Evolutionary conservation across 192 early-diverging fungal species (phyloP).

Genomic region (Chytriomyces confervae): DNA sequence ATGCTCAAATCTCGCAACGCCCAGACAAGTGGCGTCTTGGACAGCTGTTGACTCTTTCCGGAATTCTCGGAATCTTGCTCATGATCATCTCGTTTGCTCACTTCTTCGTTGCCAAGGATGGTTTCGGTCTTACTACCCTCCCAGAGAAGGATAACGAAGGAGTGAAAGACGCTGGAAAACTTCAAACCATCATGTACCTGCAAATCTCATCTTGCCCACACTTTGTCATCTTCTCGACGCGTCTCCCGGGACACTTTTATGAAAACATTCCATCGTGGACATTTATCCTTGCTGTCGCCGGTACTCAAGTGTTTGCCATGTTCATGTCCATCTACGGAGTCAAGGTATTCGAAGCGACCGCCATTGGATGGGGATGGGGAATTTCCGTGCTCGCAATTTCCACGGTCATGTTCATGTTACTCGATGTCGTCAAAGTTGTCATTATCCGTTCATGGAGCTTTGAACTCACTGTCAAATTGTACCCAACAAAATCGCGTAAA

Average conservation of each 20-base stretch:
- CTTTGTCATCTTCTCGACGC: conserved; percentile 97
- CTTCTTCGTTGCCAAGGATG: conserved; percentile 78
- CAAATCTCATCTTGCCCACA: conserved; percentile 92
- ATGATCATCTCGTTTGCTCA: conserved; percentile 80
- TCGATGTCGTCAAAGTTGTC: conserved; percentile 90
- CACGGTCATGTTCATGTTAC: conserved; percentile 79
- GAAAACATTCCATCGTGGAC: conserved; percentile 79
- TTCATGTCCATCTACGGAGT: conserved; percentile 83
- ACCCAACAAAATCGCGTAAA: conserved; percentile 72
- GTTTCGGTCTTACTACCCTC: conserved; percentile 19
- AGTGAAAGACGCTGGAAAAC: conserved; percentile 42
- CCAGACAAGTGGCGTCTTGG: no score
- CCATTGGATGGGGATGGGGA: conserved; percentile 73
- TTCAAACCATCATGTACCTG: conserved; percentile 94
- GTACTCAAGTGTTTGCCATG: conserved; percentile 91
- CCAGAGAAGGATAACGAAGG: neutral
- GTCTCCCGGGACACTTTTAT: conserved; percentile 87
- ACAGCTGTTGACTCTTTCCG: no score
- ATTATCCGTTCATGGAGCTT: conserved; percentile 86
- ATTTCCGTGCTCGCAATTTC: conserved; percentile 74
- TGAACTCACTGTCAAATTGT: conserved; percentile 84
- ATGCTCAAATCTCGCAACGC: no score
- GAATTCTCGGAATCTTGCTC: conserved; percentile 73
- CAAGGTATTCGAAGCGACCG: conserved; percentile 34
- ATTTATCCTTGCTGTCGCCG: conserved; percentile 82